A percentile compares a stretch with the other conserved stretches of the same genome.
These are phyloP conservation scores for Cyclocybe cylindracea DNA, from an alignment of 768 basidiomycete species.

Conservation along the genomic window DNA sequence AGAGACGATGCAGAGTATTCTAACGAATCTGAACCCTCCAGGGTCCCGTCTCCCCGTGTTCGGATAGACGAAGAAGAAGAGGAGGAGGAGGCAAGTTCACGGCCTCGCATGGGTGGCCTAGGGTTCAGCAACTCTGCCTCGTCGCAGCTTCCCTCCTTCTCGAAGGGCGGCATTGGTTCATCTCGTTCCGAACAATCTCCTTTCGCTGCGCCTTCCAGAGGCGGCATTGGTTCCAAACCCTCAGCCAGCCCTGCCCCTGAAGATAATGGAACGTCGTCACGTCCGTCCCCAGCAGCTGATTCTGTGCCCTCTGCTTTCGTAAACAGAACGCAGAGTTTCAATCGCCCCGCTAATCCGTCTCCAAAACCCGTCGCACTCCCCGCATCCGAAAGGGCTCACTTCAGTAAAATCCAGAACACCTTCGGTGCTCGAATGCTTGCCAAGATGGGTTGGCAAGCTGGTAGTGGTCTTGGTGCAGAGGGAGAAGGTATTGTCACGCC, in stretches of 20 bases:
- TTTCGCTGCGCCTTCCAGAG: slow-evolving; percentile 25
- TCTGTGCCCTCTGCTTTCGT: slow-evolving; percentile 45
- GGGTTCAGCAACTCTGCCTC: slow-evolving; percentile 12
- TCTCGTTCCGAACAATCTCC: slow-evolving; percentile 9
- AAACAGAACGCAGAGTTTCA: slow-evolving; percentile 39
- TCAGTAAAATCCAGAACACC: slow-evolving; percentile 71
- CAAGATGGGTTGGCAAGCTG: slow-evolving; percentile 95
- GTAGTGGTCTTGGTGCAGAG: slow-evolving; percentile 70
- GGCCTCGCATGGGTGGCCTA: slow-evolving; percentile 43
- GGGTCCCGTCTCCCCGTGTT: slow-evolving; percentile 57
- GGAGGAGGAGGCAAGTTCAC: slow-evolving; percentile 24
- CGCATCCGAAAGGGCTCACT: slow-evolving; percentile 74
- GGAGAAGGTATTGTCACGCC: slow-evolving; percentile 89
- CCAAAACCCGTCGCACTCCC: slow-evolving; percentile 56
- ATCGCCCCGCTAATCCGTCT: slow-evolving; percentile 50
- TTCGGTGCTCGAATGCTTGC: slow-evolving; percentile 89
- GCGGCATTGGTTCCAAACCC: slow-evolving; percentile 26
- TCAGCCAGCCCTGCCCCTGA: slow-evolving; percentile 2
- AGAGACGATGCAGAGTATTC: slow-evolving; percentile 38
- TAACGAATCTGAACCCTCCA: slow-evolving; percentile 52
- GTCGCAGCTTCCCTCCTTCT: slow-evolving; percentile 28
- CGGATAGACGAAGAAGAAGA: slow-evolving; percentile 53
- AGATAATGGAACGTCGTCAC: slow-evolving; percentile 9
- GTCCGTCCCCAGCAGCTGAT: slow-evolving; percentile 20
- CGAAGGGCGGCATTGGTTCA: slow-evolving; percentile 45